Percentiles rank a stretch among this genome's conserved stretches.
These are phyloP conservation scores for Powellomyces hirtus DNA, from an alignment of 192 early-diverging fungal genomes.

Conservation along the genomic window DNA sequence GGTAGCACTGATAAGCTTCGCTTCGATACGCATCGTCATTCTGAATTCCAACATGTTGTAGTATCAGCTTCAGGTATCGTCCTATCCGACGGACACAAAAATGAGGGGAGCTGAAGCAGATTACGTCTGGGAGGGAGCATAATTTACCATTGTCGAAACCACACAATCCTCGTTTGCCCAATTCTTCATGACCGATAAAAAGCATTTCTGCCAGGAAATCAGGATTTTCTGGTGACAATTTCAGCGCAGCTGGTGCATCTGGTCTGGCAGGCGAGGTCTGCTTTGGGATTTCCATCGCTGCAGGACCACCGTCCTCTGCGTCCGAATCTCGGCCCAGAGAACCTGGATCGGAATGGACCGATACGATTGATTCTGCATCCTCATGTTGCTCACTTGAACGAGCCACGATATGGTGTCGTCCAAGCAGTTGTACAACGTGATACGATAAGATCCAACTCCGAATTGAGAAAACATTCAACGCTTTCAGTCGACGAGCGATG, in stretches of 20 bases:
- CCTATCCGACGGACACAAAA: background rate
- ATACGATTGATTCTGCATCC: too few relatives aligned
- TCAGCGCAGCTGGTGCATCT: too few relatives aligned
- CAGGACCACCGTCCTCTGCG: too few relatives aligned
- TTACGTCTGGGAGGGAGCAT: background rate
- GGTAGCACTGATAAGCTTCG: conserved; percentile 64
- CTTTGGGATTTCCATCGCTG: too few relatives aligned
- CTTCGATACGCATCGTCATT: background rate
- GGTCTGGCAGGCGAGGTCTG: too few relatives aligned
- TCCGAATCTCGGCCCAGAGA: too few relatives aligned
- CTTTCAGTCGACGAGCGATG: background rate
- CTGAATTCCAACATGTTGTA: background rate
- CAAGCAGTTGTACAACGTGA: background rate
- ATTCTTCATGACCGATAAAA: conserved; percentile 5
- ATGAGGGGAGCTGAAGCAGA: too few relatives aligned
- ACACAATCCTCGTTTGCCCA: conserved; percentile 3
- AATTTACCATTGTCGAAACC: conserved; percentile 2
- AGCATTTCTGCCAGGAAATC: background rate
- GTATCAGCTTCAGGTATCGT: background rate
- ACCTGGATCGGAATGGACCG: too few relatives aligned
- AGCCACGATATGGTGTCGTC: too few relatives aligned
- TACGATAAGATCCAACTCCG: conserved; percentile 9
- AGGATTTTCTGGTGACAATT: background rate
- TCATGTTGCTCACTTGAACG: too few relatives aligned
- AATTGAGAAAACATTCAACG: conserved; percentile 1